Evolutionary conservation across 1,139 yeast species (phyloP), one percentile per base, ranked within the genome.

Genomic region (Blastobotrys illinoisensis): DNA sequence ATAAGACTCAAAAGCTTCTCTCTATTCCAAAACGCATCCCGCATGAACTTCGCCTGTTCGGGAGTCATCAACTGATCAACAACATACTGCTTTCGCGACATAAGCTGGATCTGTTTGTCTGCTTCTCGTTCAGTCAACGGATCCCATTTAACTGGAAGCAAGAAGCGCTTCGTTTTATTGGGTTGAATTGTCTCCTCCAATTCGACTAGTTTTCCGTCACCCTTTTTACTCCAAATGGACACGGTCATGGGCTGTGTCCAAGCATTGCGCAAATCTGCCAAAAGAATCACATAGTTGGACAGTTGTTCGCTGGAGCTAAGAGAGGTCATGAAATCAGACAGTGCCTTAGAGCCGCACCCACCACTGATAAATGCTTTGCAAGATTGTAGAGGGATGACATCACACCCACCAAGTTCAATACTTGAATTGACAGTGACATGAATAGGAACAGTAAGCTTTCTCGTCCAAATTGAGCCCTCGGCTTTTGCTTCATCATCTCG

Each of bases 21-120:
- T 54, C 96, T 73, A 56, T 86, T 79, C 99, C 99, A 93, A 68
- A 90, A 93, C 5, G 80, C 72, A 59, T 83, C 83, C 56, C 82
- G 77, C 71, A 82, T 47, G 60, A 67, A 60, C 71, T 75, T 56
- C 79, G 87, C 55, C 79, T 85, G 62, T 71, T 79, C 73, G 2
- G 79, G 82, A 0, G 82, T 73, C 26, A 83, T 66, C 52, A 77
- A 79, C 51, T 82, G 79, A 62, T 85, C 86, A 40, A 83, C 79
- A 18, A 89, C 76, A 64, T 83, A 88, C 69, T 90, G 97, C 57
- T 49, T 51, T 16, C 83, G 82, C 48, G 83, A 81, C 46, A 86
- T 70, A 47, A 90, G 72, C n/a, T 98, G 98, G 28, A 91, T 84
- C 0, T 81, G 79, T 45, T 70, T 69, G 3, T 72, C 67, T 16